Base-by-base conservation (phyloP, 225 moss, liverwort and hornwort genomes). In the Anthoceros angustus region DNA sequence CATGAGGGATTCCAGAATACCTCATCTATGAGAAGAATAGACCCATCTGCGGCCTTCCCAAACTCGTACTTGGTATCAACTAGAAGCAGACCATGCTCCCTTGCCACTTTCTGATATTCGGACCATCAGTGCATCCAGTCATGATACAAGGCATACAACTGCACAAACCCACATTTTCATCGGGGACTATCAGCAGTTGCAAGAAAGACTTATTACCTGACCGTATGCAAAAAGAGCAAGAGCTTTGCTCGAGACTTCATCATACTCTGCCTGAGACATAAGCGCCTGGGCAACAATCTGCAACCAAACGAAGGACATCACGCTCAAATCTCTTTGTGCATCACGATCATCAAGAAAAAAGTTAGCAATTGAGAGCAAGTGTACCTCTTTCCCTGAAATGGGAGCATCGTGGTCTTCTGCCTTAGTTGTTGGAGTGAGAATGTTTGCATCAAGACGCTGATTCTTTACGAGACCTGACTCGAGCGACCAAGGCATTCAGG, bases 31-130 rank as follows among this genome's bases (percentile, higher is more conserved):
- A 94, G 76, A 68, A 95, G 84, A 62, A 98, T 86, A 40, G 82
- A 86, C 15, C 91, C 95, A 67, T 98, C 95, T 42, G 77, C 76
- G 12, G 87, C 72, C 74, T 86, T 89, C 72, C 95, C 95, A 62
- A 98, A 98, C 70, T 91, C 95, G 64, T 98, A 98, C 72, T 98
- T 98, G 0, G 95, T 98, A 71, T 98, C 95, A 40, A 98, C 95
- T 41, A 98, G 79, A 10, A 98, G 80, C 76, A 91, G 76, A 48
- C 90, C 94, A 76, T 90, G 90, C 71, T 82, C 75, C 69, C 77
- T 68, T 62, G 85, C 82, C 32, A 85, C 74, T 50, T 82, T 82
- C 82, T 82, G 79, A 39, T 3, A 23, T 20, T 63, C 2, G 21
- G 39, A 25, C 41, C 8, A 41, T 72, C 11, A 63, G 63, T 25